phyloP scores from a whole-genome alignment of 768 basidiomycete genomes.

The Amanita brunnescens region DNA sequence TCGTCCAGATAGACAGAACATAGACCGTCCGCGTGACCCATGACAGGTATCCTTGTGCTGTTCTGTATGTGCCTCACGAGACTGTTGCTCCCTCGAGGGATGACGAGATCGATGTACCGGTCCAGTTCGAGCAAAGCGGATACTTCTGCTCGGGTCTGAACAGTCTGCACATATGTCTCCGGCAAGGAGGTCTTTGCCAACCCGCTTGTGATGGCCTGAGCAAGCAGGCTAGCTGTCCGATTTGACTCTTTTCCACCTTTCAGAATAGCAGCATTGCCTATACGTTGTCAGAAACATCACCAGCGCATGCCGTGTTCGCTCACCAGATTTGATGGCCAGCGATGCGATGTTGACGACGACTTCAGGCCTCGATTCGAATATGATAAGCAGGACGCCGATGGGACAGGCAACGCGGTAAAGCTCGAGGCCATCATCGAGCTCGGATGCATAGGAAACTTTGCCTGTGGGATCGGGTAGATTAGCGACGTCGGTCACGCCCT shows the following conservation, averaged over 20 bases:
- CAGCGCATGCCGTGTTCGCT: too few species aligned
- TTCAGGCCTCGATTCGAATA: conserved; percentile 96
- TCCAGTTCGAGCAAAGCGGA: conserved; percentile 81
- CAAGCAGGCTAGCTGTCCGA: conserved; percentile 67
- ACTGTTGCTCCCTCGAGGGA: conserved; percentile 89
- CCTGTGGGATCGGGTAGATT: conserved; percentile 82
- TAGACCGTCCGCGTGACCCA: conserved; percentile 98
- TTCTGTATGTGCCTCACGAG: conserved; percentile 87
- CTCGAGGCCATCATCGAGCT: conserved; percentile 80
- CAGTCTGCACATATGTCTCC: conserved; percentile 77
- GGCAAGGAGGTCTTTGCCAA: conserved; percentile 68
- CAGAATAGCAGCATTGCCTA: conserved; percentile 94
- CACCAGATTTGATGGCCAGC: conserved; percentile 93
- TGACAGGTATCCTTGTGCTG: conserved; percentile 87
- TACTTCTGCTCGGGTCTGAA: conserved; percentile 89
- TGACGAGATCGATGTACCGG: conserved; percentile 92
- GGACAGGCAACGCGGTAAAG: conserved; percentile 94
- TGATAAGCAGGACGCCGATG: conserved; percentile 91
- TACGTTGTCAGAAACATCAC: too few species aligned
- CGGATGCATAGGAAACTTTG: conserved; percentile 77
- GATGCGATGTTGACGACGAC: conserved; percentile 97
- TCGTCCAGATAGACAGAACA: conserved; percentile 89
- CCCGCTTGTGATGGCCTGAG: conserved; percentile 72
- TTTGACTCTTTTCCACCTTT: conserved; percentile 97
- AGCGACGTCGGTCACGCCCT: conserved; percentile 84